These are phyloP conservation scores for Pyrenophora teres DNA, from an alignment of 2,329 filamentous ascomycete genomes.

Conservation along the genomic window DNA sequence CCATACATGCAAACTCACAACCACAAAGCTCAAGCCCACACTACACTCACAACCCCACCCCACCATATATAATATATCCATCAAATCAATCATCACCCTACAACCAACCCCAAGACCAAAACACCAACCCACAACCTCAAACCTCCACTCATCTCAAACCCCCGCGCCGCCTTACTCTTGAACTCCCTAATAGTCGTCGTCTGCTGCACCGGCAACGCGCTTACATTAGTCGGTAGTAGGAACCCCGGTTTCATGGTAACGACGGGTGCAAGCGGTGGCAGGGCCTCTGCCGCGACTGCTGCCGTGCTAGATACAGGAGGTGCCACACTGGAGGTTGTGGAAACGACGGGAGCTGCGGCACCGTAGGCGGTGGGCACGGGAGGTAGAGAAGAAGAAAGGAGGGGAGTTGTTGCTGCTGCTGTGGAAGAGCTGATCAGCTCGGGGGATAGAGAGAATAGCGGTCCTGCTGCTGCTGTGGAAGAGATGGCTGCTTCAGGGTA, in stretches of 20 bases:
- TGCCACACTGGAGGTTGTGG: background rate
- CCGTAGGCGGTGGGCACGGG: background rate
- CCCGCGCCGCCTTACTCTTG: background rate
- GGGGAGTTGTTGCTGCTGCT: too few species aligned
- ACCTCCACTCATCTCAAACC: background rate
- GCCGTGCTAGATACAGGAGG: background rate
- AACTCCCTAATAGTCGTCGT: constrained; percentile 4
- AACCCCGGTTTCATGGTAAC: constrained; percentile 8
- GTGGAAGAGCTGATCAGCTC: too few species aligned
- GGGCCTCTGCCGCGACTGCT: background rate
- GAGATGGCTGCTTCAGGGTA: background rate
- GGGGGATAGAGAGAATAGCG: background rate
- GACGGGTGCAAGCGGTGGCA: constrained; percentile 3
- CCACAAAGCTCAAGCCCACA: background rate
- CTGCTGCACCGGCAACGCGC: background rate
- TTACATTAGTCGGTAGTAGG: constrained; percentile 6
- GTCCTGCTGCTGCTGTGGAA: too few species aligned
- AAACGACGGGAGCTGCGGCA: background rate
- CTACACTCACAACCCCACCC: background rate
- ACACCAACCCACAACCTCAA: background rate
- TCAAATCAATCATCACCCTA: background rate
- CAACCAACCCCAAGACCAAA: background rate
- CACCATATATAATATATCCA: too few species aligned
- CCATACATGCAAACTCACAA: too few species aligned
- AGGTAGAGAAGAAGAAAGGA: too few species aligned